These are phyloP conservation scores for Macrophomina tecta DNA, from an alignment of 2,329 filamentous ascomycete species.

Conservation along the genomic window DNA sequence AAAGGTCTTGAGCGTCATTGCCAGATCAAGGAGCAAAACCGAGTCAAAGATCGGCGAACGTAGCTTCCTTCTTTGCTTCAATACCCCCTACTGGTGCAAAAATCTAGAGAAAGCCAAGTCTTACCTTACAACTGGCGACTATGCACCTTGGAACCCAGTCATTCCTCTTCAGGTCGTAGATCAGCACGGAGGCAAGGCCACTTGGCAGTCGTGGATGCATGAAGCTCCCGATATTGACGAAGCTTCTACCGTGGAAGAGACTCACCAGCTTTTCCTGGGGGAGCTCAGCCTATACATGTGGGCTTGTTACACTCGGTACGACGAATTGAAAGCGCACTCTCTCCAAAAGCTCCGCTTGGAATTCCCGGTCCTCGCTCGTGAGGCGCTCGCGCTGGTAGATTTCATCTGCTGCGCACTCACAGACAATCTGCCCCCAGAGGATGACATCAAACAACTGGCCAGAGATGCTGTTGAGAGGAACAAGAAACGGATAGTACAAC, in stretches of 20 bases:
- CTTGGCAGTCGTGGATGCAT: background rate
- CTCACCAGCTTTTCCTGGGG: background rate
- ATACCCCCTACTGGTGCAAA: background rate
- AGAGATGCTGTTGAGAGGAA: background rate
- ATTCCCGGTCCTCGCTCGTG: background rate
- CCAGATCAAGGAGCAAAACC: background rate
- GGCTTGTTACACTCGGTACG: background rate
- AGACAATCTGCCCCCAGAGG: background rate
- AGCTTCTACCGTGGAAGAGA: background rate
- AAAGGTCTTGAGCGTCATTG: background rate
- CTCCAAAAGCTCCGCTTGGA: background rate
- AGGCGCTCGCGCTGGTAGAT: conserved; percentile 1
- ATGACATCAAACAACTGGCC: background rate
- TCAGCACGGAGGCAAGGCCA: background rate
- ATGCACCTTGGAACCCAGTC: background rate
- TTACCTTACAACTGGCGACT: background rate
- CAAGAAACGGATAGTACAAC: background rate
- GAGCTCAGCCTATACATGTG: conserved; percentile 3
- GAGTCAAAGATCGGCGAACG: background rate
- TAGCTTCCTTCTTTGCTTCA: background rate
- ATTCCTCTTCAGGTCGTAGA: background rate
- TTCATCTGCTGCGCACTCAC: background rate
- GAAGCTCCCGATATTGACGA: background rate
- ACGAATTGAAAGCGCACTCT: background rate
- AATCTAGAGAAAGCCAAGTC: background rate